These are phyloP conservation scores for Xylariomycetidae sp. DNA, from an alignment of 2,329 filamentous ascomycete species.

Conservation along the genomic window DNA sequence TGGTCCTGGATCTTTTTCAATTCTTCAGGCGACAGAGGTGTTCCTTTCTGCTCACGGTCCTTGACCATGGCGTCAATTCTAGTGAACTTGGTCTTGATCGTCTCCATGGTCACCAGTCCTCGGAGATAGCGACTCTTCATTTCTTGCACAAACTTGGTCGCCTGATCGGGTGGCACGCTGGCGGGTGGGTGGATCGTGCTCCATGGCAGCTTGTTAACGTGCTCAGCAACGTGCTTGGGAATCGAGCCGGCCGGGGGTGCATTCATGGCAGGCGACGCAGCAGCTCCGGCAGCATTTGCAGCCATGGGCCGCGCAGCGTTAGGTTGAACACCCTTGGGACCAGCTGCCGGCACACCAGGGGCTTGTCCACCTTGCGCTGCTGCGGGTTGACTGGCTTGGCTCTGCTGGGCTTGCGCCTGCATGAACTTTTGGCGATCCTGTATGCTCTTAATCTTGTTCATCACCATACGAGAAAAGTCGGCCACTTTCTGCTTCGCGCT, in stretches of 20 bases:
- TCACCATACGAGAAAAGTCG: slow-evolving; percentile 55
- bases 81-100: slow-evolving; percentile 8
- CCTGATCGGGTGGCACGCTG: slow-evolving; percentile 13
- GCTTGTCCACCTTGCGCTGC: slow-evolving; percentile 10
- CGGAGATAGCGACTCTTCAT: slow-evolving; percentile 18
- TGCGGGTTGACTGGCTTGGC: slow-evolving; percentile 5
- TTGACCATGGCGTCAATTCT: slow-evolving; percentile 19
- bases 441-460: slow-evolving; percentile 37
- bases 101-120: slow-evolving; percentile 22
- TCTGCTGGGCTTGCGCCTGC: slow-evolving; percentile 11
- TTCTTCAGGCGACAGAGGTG: slow-evolving; percentile 15
- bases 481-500: slow-evolving; percentile 51
- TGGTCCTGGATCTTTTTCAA: slow-evolving; percentile 16
- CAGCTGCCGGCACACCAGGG: slow-evolving; percentile 15
- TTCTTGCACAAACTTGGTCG: slow-evolving; percentile 12
- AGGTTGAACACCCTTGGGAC: slow-evolving; percentile 11
- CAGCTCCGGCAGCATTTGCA: slow-evolving; percentile 4
- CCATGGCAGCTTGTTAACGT: slow-evolving; percentile 23
- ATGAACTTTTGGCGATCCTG: slow-evolving; percentile 24
- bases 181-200: slow-evolving; percentile 8
- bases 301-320: slow-evolving; percentile 1
- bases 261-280: slow-evolving; percentile 5
- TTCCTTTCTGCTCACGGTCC: slow-evolving; percentile 19
- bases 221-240: slow-evolving; percentile 18
- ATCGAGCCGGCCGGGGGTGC: slow-evolving; percentile 5